Evolutionary conservation across 352 stramenopile species (phyloP), one percentile per base, ranked within the genome.

Genomic region (Phytophthora pistaciae): DNA sequence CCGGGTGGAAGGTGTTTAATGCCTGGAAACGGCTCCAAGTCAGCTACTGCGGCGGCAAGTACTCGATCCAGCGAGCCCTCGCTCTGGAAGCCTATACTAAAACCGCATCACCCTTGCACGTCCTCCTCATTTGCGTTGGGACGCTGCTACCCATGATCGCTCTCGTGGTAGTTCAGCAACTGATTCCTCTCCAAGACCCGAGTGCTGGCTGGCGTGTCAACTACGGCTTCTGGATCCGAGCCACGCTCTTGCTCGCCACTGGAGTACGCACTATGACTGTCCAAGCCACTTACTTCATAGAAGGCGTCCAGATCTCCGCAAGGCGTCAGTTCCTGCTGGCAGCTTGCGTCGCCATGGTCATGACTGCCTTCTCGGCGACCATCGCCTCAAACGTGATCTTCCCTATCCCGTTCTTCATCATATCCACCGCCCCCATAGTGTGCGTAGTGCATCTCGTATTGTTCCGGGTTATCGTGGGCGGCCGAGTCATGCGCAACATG

Each of bases 151-250:
- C 58, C 23, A 60, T 60, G 38, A 23, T 61, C 1, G n/a, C 20
- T 9, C 50, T 60, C 13, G 33, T 66, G 6, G 10, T 68, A 33
- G 2, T 31, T 20, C 53, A 63, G 21, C 57, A 72, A 38, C 42
- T 56, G 42, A 21, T 63, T 2, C 65, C 65, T 3, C 55, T 72
- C 4, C 57, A 72, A 50, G 49, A 72, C 42, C 65, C 65, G 10
- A 33, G 6, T 16, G 25, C 49, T 16, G 57, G 65, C 2, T 66
- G 53, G 57, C 48, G 38, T 40, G 20, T 27, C 11, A 72, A 72
- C 21, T 49, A 67, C n/a, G 65, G 65, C 6, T 61, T 66, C 23
- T 72, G 58, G 65, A 58, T 61, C 29, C 65, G 65, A 20, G 50
- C 53, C 3, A 57, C 40, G n/a, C 16, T 67, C 2, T 23, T 67